Percentiles rank a stretch among this genome's conserved stretches.
Conservation (phyloP, 805 yeast genomes). For the Hanseniaspora vineae region DNA sequence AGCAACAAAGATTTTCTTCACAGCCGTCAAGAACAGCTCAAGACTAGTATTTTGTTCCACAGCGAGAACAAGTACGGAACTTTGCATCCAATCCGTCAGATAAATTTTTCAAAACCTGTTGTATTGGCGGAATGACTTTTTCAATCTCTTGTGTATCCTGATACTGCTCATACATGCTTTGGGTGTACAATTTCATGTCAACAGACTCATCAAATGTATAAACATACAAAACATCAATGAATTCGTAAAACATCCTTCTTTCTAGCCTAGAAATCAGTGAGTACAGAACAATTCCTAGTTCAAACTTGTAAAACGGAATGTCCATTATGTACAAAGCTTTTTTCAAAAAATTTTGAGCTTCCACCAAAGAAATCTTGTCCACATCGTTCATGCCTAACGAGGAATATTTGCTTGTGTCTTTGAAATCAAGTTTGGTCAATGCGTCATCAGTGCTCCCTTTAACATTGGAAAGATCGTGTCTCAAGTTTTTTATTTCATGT, state of each 20-base stretch:
- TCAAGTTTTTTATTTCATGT: too few species aligned
- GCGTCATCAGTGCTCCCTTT: too few species aligned
- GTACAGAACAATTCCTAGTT: conserved; percentile 16
- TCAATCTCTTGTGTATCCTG: background rate
- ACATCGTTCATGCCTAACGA: conserved; percentile 6
- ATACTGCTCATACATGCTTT: conserved; percentile 3
- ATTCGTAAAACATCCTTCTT: conserved; percentile 18
- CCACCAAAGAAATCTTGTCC: conserved; percentile 17
- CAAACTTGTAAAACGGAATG: conserved; percentile 21
- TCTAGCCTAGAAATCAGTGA: conserved; percentile 16
- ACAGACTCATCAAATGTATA: conserved; percentile 21
- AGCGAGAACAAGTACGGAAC: too few species aligned
- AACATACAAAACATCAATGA: conserved; percentile 21
- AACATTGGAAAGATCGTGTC: too few species aligned
- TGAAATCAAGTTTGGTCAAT: background rate
- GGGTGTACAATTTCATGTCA: conserved; percentile 8
- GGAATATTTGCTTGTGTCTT: background rate
- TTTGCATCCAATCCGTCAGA: too few species aligned
- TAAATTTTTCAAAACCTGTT: too few species aligned
- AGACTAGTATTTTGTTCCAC: too few species aligned
- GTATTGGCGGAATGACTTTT: background rate
- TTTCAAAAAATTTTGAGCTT: conserved; percentile 25
- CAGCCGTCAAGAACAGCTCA: too few species aligned
- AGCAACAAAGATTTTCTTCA: too few species aligned
- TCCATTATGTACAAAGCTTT: conserved; percentile 21